Evolutionary conservation across 2,329 filamentous ascomycete species (phyloP).

Genomic region (Fusarium sp.): DNA sequence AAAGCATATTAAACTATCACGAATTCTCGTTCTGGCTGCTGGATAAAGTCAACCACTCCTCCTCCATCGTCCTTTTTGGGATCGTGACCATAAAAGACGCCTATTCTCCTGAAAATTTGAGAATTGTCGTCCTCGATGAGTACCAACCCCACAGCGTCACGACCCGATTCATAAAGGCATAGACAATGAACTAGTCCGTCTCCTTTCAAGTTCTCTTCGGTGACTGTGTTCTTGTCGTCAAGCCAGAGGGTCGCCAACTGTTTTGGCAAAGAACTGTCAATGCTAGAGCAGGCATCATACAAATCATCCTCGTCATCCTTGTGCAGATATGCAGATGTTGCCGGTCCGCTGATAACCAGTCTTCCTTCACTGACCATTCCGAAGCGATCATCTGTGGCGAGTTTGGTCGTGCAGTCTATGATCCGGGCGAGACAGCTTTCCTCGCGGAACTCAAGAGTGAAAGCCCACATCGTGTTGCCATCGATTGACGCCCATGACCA

Average conservation of each 20-base stretch:
- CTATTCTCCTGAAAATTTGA: background rate
- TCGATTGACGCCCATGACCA: background rate
- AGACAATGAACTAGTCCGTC: background rate
- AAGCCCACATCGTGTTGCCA: background rate
- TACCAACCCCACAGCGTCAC: background rate
- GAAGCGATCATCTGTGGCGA: background rate
- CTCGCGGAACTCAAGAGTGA: background rate
- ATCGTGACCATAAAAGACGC: background rate
- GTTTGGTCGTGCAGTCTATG: background rate
- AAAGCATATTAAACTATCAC: background rate
- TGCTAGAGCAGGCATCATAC: background rate
- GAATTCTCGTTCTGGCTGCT: background rate
- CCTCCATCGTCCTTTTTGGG: background rate
- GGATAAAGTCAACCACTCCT: background rate
- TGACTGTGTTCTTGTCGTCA: background rate
- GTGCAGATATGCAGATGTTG: background rate
- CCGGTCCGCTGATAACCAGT: background rate
- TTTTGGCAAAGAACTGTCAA: background rate
- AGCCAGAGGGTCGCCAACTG: background rate
- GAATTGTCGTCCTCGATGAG: background rate
- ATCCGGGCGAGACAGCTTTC: background rate
- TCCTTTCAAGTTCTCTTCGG: background rate
- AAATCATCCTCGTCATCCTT: background rate
- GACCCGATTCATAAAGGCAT: background rate
- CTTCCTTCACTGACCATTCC: background rate